Conservation (phyloP, 306 rosid genomes). For the Styphnolobium japonicum region DNA sequence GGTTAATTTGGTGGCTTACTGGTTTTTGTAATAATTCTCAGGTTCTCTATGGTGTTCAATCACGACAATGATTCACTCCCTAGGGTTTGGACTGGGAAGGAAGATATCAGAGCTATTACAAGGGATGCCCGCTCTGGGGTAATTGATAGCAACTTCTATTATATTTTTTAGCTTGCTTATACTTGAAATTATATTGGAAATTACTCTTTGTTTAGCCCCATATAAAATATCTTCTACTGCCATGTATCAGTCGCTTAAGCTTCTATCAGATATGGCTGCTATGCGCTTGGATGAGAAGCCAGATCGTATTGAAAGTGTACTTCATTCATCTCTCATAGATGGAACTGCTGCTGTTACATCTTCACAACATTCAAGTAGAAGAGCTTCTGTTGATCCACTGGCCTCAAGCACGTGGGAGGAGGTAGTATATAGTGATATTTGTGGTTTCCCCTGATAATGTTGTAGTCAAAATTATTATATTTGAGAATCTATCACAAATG, state of each 20-base stretch:
- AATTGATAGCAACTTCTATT: constrained; percentile 24
- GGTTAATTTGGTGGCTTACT: constrained; percentile 27
- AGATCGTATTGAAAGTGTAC: constrained; percentile 60
- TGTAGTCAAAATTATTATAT: constrained; percentile 15
- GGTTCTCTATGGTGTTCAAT: constrained; percentile 80
- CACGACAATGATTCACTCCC: constrained; percentile 88
- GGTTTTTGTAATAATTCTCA: constrained; percentile 33
- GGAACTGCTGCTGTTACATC: constrained; percentile 44
- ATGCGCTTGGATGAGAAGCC: constrained; percentile 79
- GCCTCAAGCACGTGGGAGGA: constrained; percentile 90
- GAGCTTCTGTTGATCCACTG: constrained; percentile 57
- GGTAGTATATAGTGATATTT: constrained; percentile 49
- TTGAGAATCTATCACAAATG: constrained; percentile 8
- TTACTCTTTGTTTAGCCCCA: constrained; percentile 5
- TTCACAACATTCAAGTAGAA: constrained; percentile 39
- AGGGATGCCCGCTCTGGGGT: constrained; percentile 75
- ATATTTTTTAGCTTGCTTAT: background rate
- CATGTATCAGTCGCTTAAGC: constrained; percentile 68
- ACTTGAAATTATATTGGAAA: constrained; percentile 15
- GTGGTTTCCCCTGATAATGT: constrained; percentile 21
- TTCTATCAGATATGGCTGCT: constrained; percentile 77
- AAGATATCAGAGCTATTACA: constrained; percentile 78
- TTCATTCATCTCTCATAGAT: constrained; percentile 56
- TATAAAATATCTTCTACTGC: constrained; percentile 22
- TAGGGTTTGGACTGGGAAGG: constrained; percentile 87